A percentile compares a stretch with the other conserved stretches of the same genome.
These are phyloP conservation scores for Obba rivulosa DNA, from an alignment of 768 basidiomycete species.

Conservation along the genomic window DNA sequence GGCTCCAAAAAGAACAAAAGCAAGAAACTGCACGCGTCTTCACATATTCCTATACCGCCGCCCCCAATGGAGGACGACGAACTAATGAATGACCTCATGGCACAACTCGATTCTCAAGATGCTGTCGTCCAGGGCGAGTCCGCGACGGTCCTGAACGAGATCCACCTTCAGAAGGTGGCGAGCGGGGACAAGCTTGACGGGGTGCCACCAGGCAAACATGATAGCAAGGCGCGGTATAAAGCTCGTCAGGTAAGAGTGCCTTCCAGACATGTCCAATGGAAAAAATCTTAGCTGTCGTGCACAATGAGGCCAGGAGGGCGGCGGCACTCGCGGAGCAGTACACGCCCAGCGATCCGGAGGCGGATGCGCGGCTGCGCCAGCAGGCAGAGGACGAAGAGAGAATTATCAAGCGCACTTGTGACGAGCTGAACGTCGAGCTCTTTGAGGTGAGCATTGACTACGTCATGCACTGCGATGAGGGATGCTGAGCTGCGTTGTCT, in stretches of 20 bases:
- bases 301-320: constrained; percentile 61
- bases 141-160: constrained; percentile 42
- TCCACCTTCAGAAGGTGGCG: constrained; percentile 31
- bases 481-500: neutral
- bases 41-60: constrained; percentile 22
- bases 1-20: constrained; percentile 45
- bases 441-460: constrained; percentile 44
- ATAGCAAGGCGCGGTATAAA: constrained; percentile 56
- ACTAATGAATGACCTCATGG: constrained; percentile 70
- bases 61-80: constrained; percentile 47
- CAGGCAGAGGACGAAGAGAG: constrained; percentile 67
- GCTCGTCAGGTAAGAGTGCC: constrained; percentile 57
- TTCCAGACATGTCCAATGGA: too few species aligned
- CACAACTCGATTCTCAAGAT: constrained; percentile 68
- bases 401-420: constrained; percentile 58
- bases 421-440: constrained; percentile 58
- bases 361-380: constrained; percentile 51
- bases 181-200: constrained; percentile 8
- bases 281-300: neutral
- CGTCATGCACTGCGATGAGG: neutral
- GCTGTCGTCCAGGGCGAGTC: constrained; percentile 44
- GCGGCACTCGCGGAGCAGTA: constrained; percentile 53
- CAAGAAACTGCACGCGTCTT: constrained; percentile 34
- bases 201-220: constrained; percentile 36
- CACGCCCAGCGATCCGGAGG: constrained; percentile 48